Conservation (phyloP, 140 eudicot species). For the Bidens hawaiensis region DNA sequence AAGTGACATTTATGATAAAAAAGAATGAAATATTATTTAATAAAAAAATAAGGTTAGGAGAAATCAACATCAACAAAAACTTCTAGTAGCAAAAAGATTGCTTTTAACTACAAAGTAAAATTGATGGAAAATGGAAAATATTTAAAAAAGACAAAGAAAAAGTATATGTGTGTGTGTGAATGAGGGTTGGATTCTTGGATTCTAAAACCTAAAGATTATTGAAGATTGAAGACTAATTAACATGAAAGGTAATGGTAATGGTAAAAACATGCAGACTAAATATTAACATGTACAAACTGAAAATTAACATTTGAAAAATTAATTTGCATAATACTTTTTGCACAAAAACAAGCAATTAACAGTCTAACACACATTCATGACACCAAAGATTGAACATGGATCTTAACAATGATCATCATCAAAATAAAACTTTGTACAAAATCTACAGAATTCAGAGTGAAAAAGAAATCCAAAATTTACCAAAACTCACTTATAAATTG, state of each 20-base stretch:
- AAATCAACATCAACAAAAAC: conserved; percentile 32
- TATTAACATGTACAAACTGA: background rate
- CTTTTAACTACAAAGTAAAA: background rate
- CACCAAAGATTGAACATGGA: background rate
- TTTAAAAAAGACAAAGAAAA: background rate
- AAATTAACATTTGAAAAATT: background rate
- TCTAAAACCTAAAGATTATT: background rate
- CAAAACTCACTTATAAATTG: background rate
- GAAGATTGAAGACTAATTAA: background rate
- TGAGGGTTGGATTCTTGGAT: background rate
- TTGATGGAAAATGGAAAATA: conserved; percentile 10
- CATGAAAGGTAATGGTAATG: background rate
- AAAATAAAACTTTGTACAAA: background rate
- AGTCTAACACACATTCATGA: conserved; percentile 1
- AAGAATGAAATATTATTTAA: background rate
- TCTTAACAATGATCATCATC: background rate
- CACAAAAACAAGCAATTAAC: background rate
- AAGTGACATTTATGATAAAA: conserved; percentile 21
- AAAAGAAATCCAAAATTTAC: background rate
- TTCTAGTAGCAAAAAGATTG: conserved; percentile 9
- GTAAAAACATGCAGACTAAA: background rate
- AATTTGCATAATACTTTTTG: conserved; percentile 5
- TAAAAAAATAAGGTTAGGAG: conserved; percentile 1
- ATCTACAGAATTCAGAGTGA: background rate
- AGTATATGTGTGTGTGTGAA: background rate